Base-by-base conservation (phyloP, 257 asterid genomes). In the Capsicum baccatum region DNA sequence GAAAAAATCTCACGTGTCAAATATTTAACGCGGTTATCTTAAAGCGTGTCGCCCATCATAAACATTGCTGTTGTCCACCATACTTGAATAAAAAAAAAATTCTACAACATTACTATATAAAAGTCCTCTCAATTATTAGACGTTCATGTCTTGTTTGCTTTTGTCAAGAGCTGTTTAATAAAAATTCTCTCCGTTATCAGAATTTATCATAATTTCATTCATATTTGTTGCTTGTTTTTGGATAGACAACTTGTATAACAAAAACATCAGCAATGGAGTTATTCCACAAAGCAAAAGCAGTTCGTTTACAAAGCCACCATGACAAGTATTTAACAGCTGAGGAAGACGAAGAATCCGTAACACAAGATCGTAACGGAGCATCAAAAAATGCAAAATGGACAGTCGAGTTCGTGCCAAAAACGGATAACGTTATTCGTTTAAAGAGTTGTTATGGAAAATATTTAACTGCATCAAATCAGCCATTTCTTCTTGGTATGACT, bases 401-500 rank as follows among this genome's bases (percentile, higher is more conserved):
- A 0, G 91, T 90, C 0, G 92, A 90, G 64, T 88, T 80, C 6
- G 89, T 87, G 0, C 87, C 85, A 3, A 79, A 83, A 14, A 19
- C 85, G 0, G 88, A 85, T 1, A 86, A 81, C 6, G 85, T 90
- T 19, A 83, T 90, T 67, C 89, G 91, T 4, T 76, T 90, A 6
- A 90, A 87, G 52, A 90, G 92, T 54, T 90, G 90, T 44, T 86
- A 87, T 17, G 83, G 85, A 0, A 87, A 85, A 84, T 88, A 90
- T 81, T 81, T 90, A 1, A 87, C 92, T 8, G 92, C 92, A 2
- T 88, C 92, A 0, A 87, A 90, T 68, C 89, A 87, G 35, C 89
- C 86, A 4, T 90, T 90, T 84, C 88, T 88, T 60, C 68, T 97
- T 10, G 97, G 98, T 11, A 88, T 92, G 97, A 95, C 99, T 1